Evolutionary conservation across 1,284 basidiomycete species (phyloP).

Genomic region (Mycena citricolor): DNA sequence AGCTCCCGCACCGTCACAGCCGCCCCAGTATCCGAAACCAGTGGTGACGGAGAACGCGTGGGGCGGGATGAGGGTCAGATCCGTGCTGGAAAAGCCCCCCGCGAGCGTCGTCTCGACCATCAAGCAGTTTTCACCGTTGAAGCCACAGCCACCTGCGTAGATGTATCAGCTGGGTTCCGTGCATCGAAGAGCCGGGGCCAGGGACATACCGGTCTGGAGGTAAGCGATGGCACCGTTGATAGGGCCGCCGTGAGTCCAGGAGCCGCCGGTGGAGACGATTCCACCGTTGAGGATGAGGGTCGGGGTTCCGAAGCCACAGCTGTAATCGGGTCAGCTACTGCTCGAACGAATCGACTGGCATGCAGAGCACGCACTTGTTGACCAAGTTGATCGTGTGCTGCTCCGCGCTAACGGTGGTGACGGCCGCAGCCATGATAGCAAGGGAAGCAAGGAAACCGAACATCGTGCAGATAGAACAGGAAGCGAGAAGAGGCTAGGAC

Average conservation of each 20-base stretch:
- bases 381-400: too few relatives aligned
- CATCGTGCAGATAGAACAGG: too few relatives aligned
- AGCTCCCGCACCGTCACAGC: constrained; percentile 12
- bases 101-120: constrained; percentile 43
- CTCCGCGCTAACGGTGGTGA: too few relatives aligned
- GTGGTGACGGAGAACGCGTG: constrained; percentile 38
- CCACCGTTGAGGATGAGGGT: constrained; percentile 3
- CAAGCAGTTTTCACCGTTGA: constrained; percentile 45
- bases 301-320: too few relatives aligned
- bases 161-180: neutral
- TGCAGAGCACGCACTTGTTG: too few relatives aligned
- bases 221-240: constrained; percentile 41
- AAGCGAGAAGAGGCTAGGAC: too few relatives aligned
- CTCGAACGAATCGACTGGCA: too few relatives aligned
- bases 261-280: constrained; percentile 9
- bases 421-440: too few relatives aligned
- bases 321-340: too few relatives aligned
- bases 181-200: neutral
- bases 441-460: too few relatives aligned
- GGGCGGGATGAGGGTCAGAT: constrained; percentile 45
- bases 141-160: constrained; percentile 33
- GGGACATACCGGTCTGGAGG: constrained; percentile 35
- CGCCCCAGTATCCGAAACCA: constrained; percentile 33
- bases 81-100: constrained; percentile 43
- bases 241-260: constrained; percentile 35